A percentile compares a stretch with the other conserved stretches of the same genome.
Conservation (phyloP, 2,329 filamentous ascomycete genomes). For the Xylariaceae sp. region DNA sequence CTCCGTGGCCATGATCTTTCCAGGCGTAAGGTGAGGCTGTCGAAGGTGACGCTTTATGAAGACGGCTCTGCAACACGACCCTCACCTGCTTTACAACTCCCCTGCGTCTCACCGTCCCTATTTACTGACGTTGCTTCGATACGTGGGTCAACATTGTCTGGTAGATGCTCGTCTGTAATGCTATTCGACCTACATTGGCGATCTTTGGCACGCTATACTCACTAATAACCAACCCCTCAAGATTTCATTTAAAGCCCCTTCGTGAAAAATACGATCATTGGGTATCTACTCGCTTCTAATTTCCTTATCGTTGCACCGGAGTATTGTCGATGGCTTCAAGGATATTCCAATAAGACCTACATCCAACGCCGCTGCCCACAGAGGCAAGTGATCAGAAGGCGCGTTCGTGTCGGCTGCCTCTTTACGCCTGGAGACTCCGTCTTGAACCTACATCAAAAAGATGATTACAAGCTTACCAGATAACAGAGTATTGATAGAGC, state of each 20-base stretch:
- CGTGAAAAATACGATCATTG: background rate
- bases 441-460: background rate
- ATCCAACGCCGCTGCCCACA: background rate
- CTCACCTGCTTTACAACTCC: background rate
- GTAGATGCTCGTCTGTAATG: background rate
- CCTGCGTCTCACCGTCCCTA: background rate
- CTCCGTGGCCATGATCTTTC: background rate
- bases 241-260: background rate
- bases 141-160: background rate
- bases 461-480: background rate
- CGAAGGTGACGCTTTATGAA: background rate
- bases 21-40: background rate
- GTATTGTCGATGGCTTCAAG: background rate
- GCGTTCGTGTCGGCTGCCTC: background rate
- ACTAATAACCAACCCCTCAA: background rate
- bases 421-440: background rate
- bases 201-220: background rate
- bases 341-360: background rate
- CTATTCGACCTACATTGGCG: background rate
- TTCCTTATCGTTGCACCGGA: background rate
- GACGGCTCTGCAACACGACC: background rate
- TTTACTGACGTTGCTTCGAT: background rate
- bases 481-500: background rate
- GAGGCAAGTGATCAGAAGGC: background rate
- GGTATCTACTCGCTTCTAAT: background rate